These are phyloP conservation scores for Colletotrichum sublineola DNA, from an alignment of 2,329 filamentous ascomycete genomes.

Conservation along the genomic window DNA sequence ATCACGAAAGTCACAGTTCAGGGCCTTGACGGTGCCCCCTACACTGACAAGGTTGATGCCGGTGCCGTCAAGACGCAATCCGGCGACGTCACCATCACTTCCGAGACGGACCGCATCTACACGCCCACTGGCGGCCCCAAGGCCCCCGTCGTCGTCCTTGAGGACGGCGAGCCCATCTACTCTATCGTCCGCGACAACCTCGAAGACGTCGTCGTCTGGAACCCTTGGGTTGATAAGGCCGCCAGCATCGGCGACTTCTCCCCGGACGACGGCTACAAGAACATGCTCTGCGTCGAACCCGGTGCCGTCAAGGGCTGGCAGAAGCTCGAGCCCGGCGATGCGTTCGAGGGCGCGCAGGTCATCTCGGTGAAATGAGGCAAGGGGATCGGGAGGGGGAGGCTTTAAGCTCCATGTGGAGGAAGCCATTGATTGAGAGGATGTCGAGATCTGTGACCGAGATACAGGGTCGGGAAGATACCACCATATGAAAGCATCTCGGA, in stretches of 20 bases:
- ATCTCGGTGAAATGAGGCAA: slow-evolving; percentile 50
- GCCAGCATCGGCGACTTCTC: slow-evolving; percentile 86
- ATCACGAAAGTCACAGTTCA: slow-evolving; percentile 79
- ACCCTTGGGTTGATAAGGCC: slow-evolving; percentile 92
- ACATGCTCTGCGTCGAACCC: slow-evolving; percentile 95
- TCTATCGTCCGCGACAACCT: slow-evolving; percentile 87
- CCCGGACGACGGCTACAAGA: slow-evolving; percentile 89
- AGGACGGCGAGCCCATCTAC: slow-evolving; percentile 75
- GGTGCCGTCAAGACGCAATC: slow-evolving; percentile 75
- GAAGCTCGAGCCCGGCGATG: slow-evolving; percentile 83
- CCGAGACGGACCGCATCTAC: slow-evolving; percentile 92
- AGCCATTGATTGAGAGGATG: background rate
- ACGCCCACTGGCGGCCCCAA: slow-evolving; percentile 74
- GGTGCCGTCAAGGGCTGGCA: slow-evolving; percentile 87
- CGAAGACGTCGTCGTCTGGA: slow-evolving; percentile 93
- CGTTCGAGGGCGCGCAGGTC: slow-evolving; percentile 73
- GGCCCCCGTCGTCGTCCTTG: slow-evolving; percentile 69
- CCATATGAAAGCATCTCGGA: background rate
- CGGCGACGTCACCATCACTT: slow-evolving; percentile 75
- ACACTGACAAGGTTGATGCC: slow-evolving; percentile 85
- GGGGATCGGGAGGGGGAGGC: background rate
- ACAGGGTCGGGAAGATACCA: background rate
- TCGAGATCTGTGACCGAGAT: background rate
- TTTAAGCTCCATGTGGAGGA: background rate
- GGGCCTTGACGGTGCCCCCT: slow-evolving; percentile 82